These are phyloP conservation scores for Daldinia decipiens DNA, from an alignment of 495 filamentous ascomycete species.

Conservation along the genomic window DNA sequence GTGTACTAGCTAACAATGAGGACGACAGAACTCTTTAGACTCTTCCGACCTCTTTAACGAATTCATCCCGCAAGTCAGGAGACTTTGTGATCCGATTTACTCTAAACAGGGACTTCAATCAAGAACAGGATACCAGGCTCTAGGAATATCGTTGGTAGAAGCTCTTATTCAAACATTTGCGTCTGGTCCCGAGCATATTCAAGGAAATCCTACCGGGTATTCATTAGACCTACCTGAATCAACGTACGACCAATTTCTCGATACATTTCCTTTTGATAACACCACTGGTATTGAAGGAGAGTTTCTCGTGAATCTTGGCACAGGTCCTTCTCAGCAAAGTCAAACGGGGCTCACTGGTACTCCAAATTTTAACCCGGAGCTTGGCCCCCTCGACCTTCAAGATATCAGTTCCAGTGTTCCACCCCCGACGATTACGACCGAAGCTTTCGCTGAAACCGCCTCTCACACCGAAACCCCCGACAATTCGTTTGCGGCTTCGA, in stretches of 20 bases:
- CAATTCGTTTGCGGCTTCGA: slow-evolving; percentile 34
- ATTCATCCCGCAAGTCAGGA: slow-evolving; percentile 49
- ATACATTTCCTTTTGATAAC: slow-evolving; percentile 22
- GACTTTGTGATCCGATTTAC: slow-evolving; percentile 54
- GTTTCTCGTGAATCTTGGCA: slow-evolving; percentile 7
- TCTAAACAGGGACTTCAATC: slow-evolving; percentile 43
- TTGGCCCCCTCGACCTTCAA: slow-evolving; percentile 24
- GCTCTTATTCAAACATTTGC: slow-evolving; percentile 41
- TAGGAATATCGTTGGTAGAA: slow-evolving; percentile 52
- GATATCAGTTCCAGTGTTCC: slow-evolving; percentile 18
- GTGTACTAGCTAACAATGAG: slow-evolving; percentile 34
- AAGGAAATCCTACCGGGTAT: slow-evolving; percentile 29
- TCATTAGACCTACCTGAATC: slow-evolving; percentile 7
- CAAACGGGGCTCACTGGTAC: slow-evolving; percentile 16
- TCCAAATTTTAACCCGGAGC: slow-evolving; percentile 14
- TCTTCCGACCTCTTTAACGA: slow-evolving; percentile 46
- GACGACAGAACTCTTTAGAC: slow-evolving; percentile 46
- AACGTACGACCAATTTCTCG: slow-evolving; percentile 33
- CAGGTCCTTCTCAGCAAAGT: slow-evolving; percentile 24
- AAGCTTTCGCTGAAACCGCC: slow-evolving; percentile 31
- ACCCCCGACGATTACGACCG: slow-evolving; percentile 17
- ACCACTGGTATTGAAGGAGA: slow-evolving; percentile 6
- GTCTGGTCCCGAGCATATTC: slow-evolving; percentile 30
- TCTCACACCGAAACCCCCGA: slow-evolving; percentile 36
- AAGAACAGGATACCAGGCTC: slow-evolving; percentile 52